phyloP scores from a whole-genome alignment of 1,139 yeast species.

The Protomyces gravidus region DNA sequence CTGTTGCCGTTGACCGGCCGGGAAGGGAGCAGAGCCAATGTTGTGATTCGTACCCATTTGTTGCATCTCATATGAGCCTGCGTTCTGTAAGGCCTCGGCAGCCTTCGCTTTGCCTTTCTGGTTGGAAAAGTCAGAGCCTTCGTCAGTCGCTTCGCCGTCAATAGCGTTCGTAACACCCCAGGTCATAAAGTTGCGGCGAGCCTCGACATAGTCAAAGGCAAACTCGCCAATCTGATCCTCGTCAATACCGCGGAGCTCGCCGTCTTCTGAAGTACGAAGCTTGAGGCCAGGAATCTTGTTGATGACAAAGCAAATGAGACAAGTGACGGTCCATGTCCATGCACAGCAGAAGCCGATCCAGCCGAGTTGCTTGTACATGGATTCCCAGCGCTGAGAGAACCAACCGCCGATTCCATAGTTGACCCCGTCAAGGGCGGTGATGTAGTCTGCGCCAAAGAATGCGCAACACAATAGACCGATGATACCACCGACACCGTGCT shows the following conservation, averaged over 20 bases:
- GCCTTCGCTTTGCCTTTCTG: constrained; percentile 19
- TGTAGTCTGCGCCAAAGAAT: constrained; percentile 78
- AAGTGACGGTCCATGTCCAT: constrained; percentile 74
- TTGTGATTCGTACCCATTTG: constrained; percentile 7
- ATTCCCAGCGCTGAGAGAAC: constrained; percentile 85
- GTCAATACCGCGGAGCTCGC: constrained; percentile 84
- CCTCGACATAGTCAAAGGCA: constrained; percentile 96
- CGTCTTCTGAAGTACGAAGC: constrained; percentile 71
- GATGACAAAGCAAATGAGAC: constrained; percentile 66
- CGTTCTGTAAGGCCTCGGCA: constrained; percentile 16
- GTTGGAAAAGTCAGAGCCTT: constrained; percentile 1
- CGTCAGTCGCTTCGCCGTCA: constrained; percentile 10
- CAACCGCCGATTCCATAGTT: constrained; percentile 73
- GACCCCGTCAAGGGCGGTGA: constrained; percentile 72
- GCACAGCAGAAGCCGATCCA: constrained; percentile 71
- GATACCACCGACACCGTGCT: constrained; percentile 95
- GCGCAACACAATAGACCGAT: constrained; percentile 85
- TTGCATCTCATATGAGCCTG: constrained; percentile 16
- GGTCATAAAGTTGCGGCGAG: constrained; percentile 84
- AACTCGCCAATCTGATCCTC: constrained; percentile 98
- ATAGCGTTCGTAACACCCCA: constrained; percentile 42
- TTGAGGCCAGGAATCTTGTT: constrained; percentile 73
- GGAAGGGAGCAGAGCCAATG: background rate
- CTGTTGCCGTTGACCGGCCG: constrained; percentile 1
- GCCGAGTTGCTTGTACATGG: constrained; percentile 82